phyloP scores from a whole-genome alignment of 495 filamentous ascomycete genomes.

The Choiromyces venosus region DNA sequence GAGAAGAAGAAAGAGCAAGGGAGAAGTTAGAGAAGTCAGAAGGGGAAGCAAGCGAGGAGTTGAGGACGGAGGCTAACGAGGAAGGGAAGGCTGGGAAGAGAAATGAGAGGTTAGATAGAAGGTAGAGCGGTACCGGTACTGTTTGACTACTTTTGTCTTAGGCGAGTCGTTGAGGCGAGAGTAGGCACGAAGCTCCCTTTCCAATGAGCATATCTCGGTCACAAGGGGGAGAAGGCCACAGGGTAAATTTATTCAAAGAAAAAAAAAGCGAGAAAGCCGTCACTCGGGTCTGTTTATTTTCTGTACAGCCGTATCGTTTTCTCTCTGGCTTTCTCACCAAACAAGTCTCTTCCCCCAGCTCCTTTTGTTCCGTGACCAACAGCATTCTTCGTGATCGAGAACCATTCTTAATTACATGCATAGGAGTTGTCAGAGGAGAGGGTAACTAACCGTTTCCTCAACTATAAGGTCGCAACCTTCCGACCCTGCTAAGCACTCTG shows the following conservation, averaged over 20 bases:
- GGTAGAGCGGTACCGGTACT: not conserved
- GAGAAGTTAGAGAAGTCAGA: not conserved
- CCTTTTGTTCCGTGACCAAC: not conserved
- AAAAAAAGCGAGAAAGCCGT: not conserved
- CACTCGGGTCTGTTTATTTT: not conserved
- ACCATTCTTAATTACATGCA: too few relatives aligned
- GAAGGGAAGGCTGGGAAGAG: not conserved
- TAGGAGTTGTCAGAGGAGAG: not conserved
- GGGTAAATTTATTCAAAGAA: not conserved
- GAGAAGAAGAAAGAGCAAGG: not conserved
- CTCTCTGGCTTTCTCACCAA: too few relatives aligned
- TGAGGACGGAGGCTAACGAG: not conserved
- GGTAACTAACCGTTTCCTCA: not conserved
- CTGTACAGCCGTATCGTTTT: not conserved
- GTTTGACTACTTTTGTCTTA: not conserved
- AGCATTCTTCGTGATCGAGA: too few relatives aligned
- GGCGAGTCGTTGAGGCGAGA: not conserved
- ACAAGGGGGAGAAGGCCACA: not conserved
- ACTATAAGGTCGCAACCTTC: not conserved
- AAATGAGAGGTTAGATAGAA: not conserved
- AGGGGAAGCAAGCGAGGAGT: conserved; percentile 6
- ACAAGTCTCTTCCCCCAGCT: too few relatives aligned
- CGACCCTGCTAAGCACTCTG: too few relatives aligned
- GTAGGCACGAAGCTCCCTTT: not conserved
- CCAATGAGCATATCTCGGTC: not conserved